Conservation (phyloP, 352 stramenopile genomes). For the Globisporangium cederbergense region DNA sequence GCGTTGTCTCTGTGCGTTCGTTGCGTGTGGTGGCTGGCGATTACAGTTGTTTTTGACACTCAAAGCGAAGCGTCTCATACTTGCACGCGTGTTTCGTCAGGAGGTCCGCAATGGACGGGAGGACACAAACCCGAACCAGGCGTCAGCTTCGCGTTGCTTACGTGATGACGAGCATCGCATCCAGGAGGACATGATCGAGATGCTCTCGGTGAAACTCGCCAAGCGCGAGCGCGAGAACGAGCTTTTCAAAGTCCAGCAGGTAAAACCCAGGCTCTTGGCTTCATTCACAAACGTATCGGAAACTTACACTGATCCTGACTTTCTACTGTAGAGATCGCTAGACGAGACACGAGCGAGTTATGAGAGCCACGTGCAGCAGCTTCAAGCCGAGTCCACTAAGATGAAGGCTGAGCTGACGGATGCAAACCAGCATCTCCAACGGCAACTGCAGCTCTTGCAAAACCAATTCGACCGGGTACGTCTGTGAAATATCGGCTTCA, state of each 20-base stretch:
- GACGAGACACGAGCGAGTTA: slow-evolving; percentile 18
- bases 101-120: slow-evolving; percentile 25
- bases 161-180: slow-evolving; percentile 53
- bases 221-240: slow-evolving; percentile 68
- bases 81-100: slow-evolving; percentile 16
- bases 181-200: slow-evolving; percentile 58
- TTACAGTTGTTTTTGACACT: neutral
- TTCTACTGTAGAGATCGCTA: slow-evolving; percentile 6
- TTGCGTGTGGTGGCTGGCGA: neutral
- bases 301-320: too few relatives aligned
- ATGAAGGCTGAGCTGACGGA: slow-evolving; percentile 21
- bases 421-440: slow-evolving; percentile 37
- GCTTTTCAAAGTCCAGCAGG: slow-evolving; percentile 36
- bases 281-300: neutral
- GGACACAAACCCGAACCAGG: slow-evolving; percentile 19
- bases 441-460: slow-evolving; percentile 36
- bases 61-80: too few relatives aligned
- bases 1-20: slow-evolving; percentile 43
- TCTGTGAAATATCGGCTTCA: neutral
- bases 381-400: slow-evolving; percentile 22
- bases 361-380: slow-evolving; percentile 26
- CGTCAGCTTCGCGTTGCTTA: slow-evolving; percentile 19
- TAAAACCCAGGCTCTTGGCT: neutral
- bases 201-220: slow-evolving; percentile 54
- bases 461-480: slow-evolving; percentile 37